Percentiles rank a stretch among this genome's conserved stretches.
Conservation (phyloP, 768 basidiomycete species). For the Harrya chromipes region DNA sequence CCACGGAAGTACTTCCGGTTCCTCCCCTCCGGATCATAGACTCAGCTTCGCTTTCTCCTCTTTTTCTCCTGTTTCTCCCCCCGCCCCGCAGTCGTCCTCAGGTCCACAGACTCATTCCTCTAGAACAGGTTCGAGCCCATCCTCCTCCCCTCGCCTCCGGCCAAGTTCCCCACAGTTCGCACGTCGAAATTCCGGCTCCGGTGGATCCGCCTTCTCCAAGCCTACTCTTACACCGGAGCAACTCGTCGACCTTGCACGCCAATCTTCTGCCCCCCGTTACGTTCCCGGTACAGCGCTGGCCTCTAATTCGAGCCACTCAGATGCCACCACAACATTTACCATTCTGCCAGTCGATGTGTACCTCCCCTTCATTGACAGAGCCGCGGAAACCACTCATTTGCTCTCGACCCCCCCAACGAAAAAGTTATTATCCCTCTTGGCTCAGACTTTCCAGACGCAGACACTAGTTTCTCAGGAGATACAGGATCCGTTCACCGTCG, state of each 20-base stretch:
- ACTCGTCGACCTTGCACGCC: constrained; percentile 67
- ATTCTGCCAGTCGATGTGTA: constrained; percentile 73
- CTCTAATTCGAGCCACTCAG: constrained; percentile 4
- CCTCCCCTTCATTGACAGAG: constrained; percentile 84
- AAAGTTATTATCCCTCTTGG: constrained; percentile 68
- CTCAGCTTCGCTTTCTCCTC: constrained; percentile 67
- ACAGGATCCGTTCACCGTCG: constrained; percentile 38
- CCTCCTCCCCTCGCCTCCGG: constrained; percentile 44
- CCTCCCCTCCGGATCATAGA: constrained; percentile 32
- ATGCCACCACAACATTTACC: constrained; percentile 38
- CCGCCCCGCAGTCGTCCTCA: constrained; percentile 20
- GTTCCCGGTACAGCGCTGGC: neutral
- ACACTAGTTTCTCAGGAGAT: constrained; percentile 23
- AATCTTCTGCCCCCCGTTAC: constrained; percentile 46
- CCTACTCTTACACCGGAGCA: constrained; percentile 68
- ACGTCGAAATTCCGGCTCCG: constrained; percentile 31
- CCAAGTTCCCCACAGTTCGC: constrained; percentile 43
- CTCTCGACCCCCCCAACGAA: constrained; percentile 63
- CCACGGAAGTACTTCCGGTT: constrained; percentile 29
- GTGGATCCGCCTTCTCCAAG: constrained; percentile 37
- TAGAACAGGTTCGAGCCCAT: constrained; percentile 30
- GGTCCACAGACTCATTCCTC: constrained; percentile 33
- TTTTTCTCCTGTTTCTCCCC: constrained; percentile 39
- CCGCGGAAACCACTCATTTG: constrained; percentile 68
- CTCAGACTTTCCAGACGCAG: constrained; percentile 58